phyloP scores from a whole-genome alignment of 2,329 filamentous ascomycete species.

The Diplodia intermedia region DNA sequence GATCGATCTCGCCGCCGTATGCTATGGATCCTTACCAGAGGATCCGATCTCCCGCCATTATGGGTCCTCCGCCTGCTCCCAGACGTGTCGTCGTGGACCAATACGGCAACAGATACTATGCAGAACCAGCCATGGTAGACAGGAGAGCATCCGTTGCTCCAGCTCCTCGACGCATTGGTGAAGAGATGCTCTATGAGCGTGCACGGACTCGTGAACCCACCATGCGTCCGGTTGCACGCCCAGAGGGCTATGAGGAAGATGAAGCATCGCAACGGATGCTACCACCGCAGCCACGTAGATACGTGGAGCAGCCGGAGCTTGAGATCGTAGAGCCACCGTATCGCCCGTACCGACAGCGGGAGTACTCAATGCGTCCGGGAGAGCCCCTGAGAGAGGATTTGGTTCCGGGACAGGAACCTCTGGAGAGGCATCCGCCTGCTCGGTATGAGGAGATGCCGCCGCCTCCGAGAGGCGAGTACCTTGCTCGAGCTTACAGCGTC shows the following conservation, averaged over 20 bases:
- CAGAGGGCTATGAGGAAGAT: slow-evolving; percentile 56
- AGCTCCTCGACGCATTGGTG: slow-evolving; percentile 56
- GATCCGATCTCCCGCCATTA: slow-evolving; percentile 49
- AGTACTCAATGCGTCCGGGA: slow-evolving; percentile 62
- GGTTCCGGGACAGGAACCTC: slow-evolving; percentile 34
- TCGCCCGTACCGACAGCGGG: slow-evolving; percentile 63
- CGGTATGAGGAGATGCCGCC: slow-evolving; percentile 48
- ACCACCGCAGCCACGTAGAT: slow-evolving; percentile 58
- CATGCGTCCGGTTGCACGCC: slow-evolving; percentile 56
- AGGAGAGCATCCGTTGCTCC: slow-evolving; percentile 57
- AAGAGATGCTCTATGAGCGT: slow-evolving; percentile 71
- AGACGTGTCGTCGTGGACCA: slow-evolving; percentile 80
- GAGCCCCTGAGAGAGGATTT: slow-evolving; percentile 38
- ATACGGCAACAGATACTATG: slow-evolving; percentile 80
- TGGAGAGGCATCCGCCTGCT: slow-evolving; percentile 41
- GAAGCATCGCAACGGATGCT: slow-evolving; percentile 46
- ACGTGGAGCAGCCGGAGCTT: slow-evolving; percentile 68
- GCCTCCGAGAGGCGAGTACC: slow-evolving; percentile 43
- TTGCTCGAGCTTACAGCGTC: slow-evolving; percentile 48
- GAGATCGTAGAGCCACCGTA: slow-evolving; percentile 55
- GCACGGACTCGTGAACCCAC: slow-evolving; percentile 60
- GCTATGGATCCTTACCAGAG: slow-evolving; percentile 46
- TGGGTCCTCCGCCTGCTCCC: slow-evolving; percentile 56
- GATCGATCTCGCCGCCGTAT: slow-evolving; percentile 50
- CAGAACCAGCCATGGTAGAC: slow-evolving; percentile 49